Percentiles rank a stretch among this genome's conserved stretches.
These are phyloP conservation scores for Eustoma russellianum DNA, from an alignment of 257 asterid genomes.

Conservation along the genomic window DNA sequence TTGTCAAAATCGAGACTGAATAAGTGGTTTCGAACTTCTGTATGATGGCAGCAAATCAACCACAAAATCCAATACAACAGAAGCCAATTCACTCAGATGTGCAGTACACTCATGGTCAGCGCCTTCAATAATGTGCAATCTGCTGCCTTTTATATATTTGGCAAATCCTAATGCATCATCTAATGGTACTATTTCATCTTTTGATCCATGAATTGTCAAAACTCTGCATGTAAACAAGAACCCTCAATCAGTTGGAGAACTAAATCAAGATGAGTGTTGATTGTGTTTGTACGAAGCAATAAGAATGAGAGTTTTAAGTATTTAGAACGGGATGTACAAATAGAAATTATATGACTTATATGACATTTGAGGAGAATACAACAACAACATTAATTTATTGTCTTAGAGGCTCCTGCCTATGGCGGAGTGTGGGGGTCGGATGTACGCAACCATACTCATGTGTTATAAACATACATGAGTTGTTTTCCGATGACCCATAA, in stretches of 20 bases:
- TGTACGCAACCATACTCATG: no score
- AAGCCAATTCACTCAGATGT: slow-evolving; percentile 41
- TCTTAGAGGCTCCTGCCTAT: no score
- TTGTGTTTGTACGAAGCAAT: no score
- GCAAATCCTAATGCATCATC: slow-evolving; percentile 61
- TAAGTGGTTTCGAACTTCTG: slow-evolving; percentile 8
- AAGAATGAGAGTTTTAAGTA: no score
- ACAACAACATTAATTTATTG: no score
- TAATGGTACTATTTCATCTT: slow-evolving; percentile 65
- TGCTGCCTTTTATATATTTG: slow-evolving; percentile 39
- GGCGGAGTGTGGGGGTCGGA: no score
- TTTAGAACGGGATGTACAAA: no score
- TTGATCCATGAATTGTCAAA: slow-evolving; percentile 59
- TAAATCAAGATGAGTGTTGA: no score
- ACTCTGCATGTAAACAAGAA: slow-evolving; percentile 38
- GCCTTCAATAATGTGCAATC: slow-evolving; percentile 50
- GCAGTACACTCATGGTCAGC: slow-evolving; percentile 82
- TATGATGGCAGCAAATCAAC: slow-evolving; percentile 16
- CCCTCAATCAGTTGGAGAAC: slow-evolving; percentile 1
- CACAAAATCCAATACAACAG: slow-evolving; percentile 50
- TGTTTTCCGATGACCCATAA: no score
- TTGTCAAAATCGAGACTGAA: slow-evolving; percentile 33
- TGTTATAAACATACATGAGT: no score
- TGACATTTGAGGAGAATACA: no score
- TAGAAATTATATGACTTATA: no score